These are phyloP conservation scores for Cephaloascus albidus DNA, from an alignment of 805 yeast species.

Conservation along the genomic window DNA sequence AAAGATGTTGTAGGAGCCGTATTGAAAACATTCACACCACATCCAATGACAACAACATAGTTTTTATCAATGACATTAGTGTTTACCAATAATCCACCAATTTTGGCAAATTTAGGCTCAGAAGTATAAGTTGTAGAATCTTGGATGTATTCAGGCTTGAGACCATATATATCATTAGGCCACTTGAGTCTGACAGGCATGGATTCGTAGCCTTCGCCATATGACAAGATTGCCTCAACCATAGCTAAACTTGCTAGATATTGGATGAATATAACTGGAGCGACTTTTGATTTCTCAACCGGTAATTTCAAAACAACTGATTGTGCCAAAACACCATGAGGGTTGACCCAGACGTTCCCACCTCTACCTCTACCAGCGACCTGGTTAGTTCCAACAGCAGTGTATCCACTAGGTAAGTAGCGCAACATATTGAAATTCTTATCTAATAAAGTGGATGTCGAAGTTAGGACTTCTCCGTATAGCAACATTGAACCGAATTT, in stretches of 20 bases:
- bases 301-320: slow-evolving; percentile 64
- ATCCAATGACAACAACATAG: slow-evolving; percentile 70
- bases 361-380: slow-evolving; percentile 92
- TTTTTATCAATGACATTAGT: slow-evolving; percentile 54
- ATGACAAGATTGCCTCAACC: slow-evolving; percentile 62
- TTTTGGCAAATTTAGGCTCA: slow-evolving; percentile 63
- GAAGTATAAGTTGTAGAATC: slow-evolving; percentile 33
- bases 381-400: slow-evolving; percentile 71
- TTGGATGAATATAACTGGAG: slow-evolving; percentile 75
- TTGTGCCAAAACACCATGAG: slow-evolving; percentile 82
- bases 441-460: slow-evolving; percentile 76
- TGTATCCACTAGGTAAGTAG: slow-evolving; percentile 60
- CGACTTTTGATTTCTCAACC: slow-evolving; percentile 23
- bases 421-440: slow-evolving; percentile 52
- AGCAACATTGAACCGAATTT: slow-evolving; percentile 54
- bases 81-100: slow-evolving; percentile 80
- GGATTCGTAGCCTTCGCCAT: slow-evolving; percentile 59
- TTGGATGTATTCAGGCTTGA: slow-evolving; percentile 51
- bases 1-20: slow-evolving; percentile 90
- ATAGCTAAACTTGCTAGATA: slow-evolving; percentile 78
- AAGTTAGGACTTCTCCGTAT: slow-evolving; percentile 85
- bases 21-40: slow-evolving; percentile 78
- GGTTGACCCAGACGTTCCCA: slow-evolving; percentile 92
- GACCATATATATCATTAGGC: slow-evolving; percentile 90
- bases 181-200: slow-evolving; percentile 82